Evolutionary conservation across 78 protist genomes (phyloP), one percentile per base, ranked within the genome.

Genomic region (Guillardia theta): DNA sequence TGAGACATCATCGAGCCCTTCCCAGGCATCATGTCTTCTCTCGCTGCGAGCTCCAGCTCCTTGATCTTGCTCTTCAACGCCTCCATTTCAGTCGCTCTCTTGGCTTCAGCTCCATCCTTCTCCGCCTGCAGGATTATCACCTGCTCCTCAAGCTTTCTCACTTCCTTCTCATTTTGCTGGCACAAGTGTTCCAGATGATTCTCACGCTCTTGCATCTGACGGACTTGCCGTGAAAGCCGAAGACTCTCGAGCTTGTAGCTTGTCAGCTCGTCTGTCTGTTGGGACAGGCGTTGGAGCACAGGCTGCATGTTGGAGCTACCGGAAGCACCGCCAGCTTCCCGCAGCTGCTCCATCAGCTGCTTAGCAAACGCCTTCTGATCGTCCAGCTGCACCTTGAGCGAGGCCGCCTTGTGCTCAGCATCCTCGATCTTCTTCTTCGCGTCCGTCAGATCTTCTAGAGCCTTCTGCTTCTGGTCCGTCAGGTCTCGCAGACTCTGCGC

Each of bases 181-280:
- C 58, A 4, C 39, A 10, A 5, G 36, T 70, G 41, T 43, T 70
- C 83, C 83, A 70, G 41, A 43, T 70, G 83, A 4, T 3, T 43
- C 83, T 70, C 83, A 15, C 83, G 83, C 83, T 70, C 83, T 48
- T 78, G 90, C 48, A 43, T 45, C 90, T 78, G 53, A 30, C 24
- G 10, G 53, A 36, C 50, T 48, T 37, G 88, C 44, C 90, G 90
- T n/a, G 90, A 12, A 3, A 78, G 90, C 90, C 90, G 47, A 22
- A 43, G 53, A 27, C 24, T 43, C 9, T 78, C 48, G 90, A 78
- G 45, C 90, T 43, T 37, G 37, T 24, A 10, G 41, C 90, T 64
- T 36, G 80, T 64, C 80, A 64, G 80, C 39, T 64, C 19, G 44
- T 64, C 80, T 6, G 19, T 6, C 80, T 24, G 80, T 36, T 18